A percentile compares a stretch with the other conserved stretches of the same genome.
Evolutionary conservation across 2,329 filamentous ascomycete species (phyloP).

Genomic region (Calonectria fujianensis): DNA sequence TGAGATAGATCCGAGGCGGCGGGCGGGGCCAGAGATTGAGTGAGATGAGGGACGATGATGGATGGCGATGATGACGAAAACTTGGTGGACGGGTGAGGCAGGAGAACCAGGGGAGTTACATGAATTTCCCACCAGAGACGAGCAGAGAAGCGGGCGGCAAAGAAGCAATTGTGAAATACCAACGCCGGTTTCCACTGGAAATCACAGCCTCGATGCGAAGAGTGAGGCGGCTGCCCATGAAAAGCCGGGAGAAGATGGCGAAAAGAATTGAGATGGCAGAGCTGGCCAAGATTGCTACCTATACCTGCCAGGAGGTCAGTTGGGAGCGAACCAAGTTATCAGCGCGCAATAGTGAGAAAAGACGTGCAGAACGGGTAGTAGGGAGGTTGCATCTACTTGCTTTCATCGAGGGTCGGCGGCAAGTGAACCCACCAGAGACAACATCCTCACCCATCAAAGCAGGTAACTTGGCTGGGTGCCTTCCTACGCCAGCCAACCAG

Average conservation of each 20-base stretch:
- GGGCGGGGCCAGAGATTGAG: conserved; percentile 21
- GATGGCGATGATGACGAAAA: neutral
- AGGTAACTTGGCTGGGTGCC: neutral
- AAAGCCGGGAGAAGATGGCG: conserved; percentile 3
- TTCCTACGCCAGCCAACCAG: conserved; percentile 15
- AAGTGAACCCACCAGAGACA: conserved; percentile 21
- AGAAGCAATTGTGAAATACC: conserved; percentile 24
- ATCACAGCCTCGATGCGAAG: neutral
- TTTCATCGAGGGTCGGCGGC: conserved; percentile 6
- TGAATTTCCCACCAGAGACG: conserved; percentile 35
- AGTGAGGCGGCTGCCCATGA: neutral
- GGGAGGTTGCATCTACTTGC: conserved; percentile 26
- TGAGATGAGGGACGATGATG: conserved; percentile 26
- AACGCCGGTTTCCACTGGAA: neutral
- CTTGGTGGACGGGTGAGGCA: neutral
- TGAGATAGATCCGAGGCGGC: conserved; percentile 23
- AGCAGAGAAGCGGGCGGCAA: conserved; percentile 14
- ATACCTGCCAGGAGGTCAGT: neutral
- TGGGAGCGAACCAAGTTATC: conserved; percentile 13
- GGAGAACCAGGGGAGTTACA: conserved; percentile 11
- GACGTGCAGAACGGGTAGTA: conserved; percentile 15
- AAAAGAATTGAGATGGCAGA: neutral
- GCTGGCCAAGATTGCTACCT: neutral
- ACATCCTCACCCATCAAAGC: conserved; percentile 1
- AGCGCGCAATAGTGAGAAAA: conserved; percentile 13